Percentiles rank a stretch among this genome's conserved stretches.
These are phyloP conservation scores for Ophiostoma triangulosporum DNA, from an alignment of 2,329 filamentous ascomycete genomes.

Conservation along the genomic window DNA sequence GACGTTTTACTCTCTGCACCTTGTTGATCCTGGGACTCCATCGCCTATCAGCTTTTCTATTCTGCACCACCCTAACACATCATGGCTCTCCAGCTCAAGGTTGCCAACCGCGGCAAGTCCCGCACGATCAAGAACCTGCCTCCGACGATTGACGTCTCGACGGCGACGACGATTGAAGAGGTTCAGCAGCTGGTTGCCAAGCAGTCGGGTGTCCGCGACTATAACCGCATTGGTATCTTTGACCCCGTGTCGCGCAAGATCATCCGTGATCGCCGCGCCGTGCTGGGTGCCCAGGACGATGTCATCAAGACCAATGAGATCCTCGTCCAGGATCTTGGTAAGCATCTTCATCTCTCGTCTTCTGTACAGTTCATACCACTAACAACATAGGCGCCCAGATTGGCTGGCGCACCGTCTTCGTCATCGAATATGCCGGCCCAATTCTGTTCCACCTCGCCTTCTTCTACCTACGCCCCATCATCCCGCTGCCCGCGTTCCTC, in stretches of 20 bases:
- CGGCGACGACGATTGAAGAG: conserved; percentile 44
- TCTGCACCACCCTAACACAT: too few relatives aligned
- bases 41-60: too few relatives aligned
- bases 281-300: conserved; percentile 33
- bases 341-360: conserved; percentile 15
- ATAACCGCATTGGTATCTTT: conserved; percentile 49
- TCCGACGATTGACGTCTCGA: conserved; percentile 32
- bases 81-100: conserved; percentile 25
- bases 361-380: background rate
- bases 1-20: background rate
- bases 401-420: conserved; percentile 83
- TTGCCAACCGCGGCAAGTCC: conserved; percentile 33
- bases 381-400: conserved; percentile 62
- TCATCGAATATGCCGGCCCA: conserved; percentile 89
- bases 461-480: conserved; percentile 61
- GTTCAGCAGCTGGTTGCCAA: conserved; percentile 43
- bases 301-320: conserved; percentile 43
- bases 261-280: conserved; percentile 46
- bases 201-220: conserved; percentile 36
- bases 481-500: conserved; percentile 29
- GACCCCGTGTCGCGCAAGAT: conserved; percentile 48
- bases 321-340: conserved; percentile 89
- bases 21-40: background rate
- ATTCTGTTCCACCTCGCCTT: conserved; percentile 72
- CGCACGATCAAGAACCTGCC: conserved; percentile 43